Conservation (phyloP, 192 early-diverging fungal species). For the Powellomyces hirtus region DNA sequence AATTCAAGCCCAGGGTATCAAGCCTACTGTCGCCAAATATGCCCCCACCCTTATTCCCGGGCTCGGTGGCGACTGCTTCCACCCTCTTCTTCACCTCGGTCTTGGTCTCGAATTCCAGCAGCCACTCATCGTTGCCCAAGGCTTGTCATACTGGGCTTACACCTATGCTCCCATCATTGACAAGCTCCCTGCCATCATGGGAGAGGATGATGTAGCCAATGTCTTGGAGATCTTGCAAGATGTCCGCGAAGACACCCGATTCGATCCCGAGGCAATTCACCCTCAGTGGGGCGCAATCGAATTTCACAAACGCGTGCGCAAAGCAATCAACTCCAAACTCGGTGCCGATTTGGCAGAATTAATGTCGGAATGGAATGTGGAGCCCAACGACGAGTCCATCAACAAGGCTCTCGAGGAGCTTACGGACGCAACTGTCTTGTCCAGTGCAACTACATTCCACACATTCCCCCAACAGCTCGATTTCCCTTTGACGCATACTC, state of each 20-base stretch:
- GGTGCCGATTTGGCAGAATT: neutral
- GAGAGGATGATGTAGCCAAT: slow-evolving; percentile 6
- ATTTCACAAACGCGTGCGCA: slow-evolving; percentile 16
- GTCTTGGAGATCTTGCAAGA: slow-evolving; percentile 17
- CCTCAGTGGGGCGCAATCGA: neutral
- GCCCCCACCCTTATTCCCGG: slow-evolving; percentile 6
- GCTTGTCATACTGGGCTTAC: slow-evolving; percentile 18
- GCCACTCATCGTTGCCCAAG: slow-evolving; percentile 11
- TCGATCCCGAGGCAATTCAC: slow-evolving; percentile 1
- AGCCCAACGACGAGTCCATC: slow-evolving; percentile 1
- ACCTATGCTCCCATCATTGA: slow-evolving; percentile 12
- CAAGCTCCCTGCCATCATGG: slow-evolving; percentile 1
- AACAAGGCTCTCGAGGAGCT: slow-evolving; percentile 10
- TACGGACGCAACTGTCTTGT: neutral
- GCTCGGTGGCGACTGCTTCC: slow-evolving; percentile 10
- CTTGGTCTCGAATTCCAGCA: slow-evolving; percentile 11
- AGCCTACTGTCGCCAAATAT: slow-evolving; percentile 4
- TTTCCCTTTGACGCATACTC: slow-evolving; percentile 8
- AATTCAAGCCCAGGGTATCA: slow-evolving; percentile 7
- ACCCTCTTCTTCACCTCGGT: slow-evolving; percentile 24
- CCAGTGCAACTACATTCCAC: slow-evolving; percentile 5
- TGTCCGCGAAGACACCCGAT: slow-evolving; percentile 13
- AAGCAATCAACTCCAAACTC: slow-evolving; percentile 7
- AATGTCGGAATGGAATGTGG: slow-evolving; percentile 11
- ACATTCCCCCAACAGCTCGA: slow-evolving; percentile 15